These are phyloP conservation scores for Rhododendron ferrugineum DNA, from an alignment of 148 eudicot genomes.

Conservation along the genomic window DNA sequence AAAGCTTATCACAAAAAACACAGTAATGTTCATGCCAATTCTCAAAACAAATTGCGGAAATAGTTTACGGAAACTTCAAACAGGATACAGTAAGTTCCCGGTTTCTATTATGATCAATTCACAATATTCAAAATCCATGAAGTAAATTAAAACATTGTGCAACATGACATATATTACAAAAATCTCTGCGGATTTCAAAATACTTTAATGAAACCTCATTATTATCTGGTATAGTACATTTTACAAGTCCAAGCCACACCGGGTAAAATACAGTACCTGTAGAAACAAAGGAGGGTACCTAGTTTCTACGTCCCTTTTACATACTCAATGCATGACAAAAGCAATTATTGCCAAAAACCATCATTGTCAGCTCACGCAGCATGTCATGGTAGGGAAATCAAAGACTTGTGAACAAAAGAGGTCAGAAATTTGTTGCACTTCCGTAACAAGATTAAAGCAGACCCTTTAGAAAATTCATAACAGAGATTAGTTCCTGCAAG, in stretches of 20 bases:
- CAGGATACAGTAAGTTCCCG: background rate
- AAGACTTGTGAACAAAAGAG: background rate
- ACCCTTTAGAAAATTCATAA: background rate
- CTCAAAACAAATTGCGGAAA: background rate
- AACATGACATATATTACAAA: background rate
- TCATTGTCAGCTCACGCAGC: background rate
- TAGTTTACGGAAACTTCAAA: background rate
- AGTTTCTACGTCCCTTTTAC: background rate
- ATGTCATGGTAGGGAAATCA: background rate
- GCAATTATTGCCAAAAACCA: background rate
- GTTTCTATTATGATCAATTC: background rate
- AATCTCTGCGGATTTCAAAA: background rate
- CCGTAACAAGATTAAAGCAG: background rate
- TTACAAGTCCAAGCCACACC: background rate
- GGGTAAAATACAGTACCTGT: background rate
- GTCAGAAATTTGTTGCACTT: background rate
- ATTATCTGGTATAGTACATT: background rate
- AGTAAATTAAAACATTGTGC: background rate
- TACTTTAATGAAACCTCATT: background rate
- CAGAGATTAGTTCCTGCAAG: background rate
- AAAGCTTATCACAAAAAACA: background rate
- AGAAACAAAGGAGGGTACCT: background rate
- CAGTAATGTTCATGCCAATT: background rate
- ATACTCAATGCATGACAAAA: background rate
- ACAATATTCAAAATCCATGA: background rate